Percentiles rank a stretch among this genome's conserved stretches.
phyloP scores from a whole-genome alignment of 345 rosid species.

The Eucalyptus cladocalyx region DNA sequence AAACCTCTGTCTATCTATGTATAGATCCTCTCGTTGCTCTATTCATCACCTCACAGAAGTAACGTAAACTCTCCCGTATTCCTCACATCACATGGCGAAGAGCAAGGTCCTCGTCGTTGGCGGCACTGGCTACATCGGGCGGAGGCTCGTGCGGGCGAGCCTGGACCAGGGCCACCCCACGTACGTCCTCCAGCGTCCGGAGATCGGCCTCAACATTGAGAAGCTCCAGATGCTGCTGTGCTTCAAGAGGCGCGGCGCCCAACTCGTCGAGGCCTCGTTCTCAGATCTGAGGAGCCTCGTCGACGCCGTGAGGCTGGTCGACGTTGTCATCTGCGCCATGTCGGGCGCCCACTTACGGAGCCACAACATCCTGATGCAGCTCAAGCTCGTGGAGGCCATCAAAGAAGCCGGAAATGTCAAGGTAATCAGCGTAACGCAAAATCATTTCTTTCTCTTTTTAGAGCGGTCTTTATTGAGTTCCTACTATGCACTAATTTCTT shows the following conservation, averaged over 20 bases:
- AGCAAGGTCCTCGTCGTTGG: conserved; percentile 49
- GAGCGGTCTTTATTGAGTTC: neutral
- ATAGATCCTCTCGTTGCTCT: neutral
- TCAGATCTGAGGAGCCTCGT: conserved; percentile 34
- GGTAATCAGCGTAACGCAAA: conserved; percentile 2
- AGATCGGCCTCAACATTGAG: conserved; percentile 51
- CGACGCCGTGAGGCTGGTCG: conserved; percentile 37
- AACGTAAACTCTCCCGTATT: neutral
- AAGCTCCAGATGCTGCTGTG: conserved; percentile 35
- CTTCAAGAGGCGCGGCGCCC: conserved; percentile 46
- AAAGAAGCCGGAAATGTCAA: conserved; percentile 58
- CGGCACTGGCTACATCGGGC: conserved; percentile 45
- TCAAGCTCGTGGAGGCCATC: conserved; percentile 56
- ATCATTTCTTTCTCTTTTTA: neutral
- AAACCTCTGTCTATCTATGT: neutral
- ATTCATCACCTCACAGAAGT: neutral
- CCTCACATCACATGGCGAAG: conserved; percentile 8
- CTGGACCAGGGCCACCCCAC: conserved; percentile 33
- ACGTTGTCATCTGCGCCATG: conserved; percentile 49
- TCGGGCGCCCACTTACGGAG: conserved; percentile 48
- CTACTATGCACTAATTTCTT: neutral
- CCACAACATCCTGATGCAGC: conserved; percentile 43
- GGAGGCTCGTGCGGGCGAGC: conserved; percentile 48
- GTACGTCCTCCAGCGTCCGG: conserved; percentile 43
- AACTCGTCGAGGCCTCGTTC: conserved; percentile 30